Evolutionary conservation across 805 yeast species (phyloP), one percentile per base, ranked within the genome.

Genomic region (Cephaloascus albidus): DNA sequence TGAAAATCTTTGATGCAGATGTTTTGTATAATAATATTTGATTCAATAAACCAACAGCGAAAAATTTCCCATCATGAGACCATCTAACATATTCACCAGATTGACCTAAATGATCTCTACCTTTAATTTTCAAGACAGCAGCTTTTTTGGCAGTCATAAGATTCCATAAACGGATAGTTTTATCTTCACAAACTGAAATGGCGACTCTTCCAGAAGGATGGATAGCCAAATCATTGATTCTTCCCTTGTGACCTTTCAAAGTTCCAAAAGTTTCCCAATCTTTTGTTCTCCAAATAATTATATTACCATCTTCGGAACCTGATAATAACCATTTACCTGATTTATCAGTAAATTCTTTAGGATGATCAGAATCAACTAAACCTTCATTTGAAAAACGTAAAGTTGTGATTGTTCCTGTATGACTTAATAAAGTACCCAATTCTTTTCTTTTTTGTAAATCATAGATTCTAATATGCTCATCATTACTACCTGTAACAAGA

Each of bases 121-220:
- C 82, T 54, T 73, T 81, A 43, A 85, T 62, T 53, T 84, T 88
- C 59, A 89, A 64, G 10, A 75, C 69, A 1, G 95, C 89, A 16
- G 97, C 97, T 60, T 88, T 89, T 56, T 85, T 85, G 12, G 87
- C 93, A 1, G 97, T 90, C 97, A 93, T 90, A 47, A 93, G 67
- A 55, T 93, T 93, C 98, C 98, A 93, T 42, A 93, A 69, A 53
- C 90, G 70, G 30, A 93, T 71, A 4, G 95, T 83, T 45, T 76
- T 75, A 58, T 93, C 98, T 20, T 74, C 79, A 42, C 94, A 85
- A 3, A 88, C 95, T 43, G 94, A 82, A 20, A 93, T 74, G 4
- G 97, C 97, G 41, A 93, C 78, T 61, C 86, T 74, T 12, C 95
- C 96, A 3, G 87, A 70, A 15, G 95, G 94, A 58, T 93, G 98